Percentiles rank a stretch among this genome's conserved stretches.
Conservation (phyloP, 1,284 basidiomycete species). For the Austroboletus rostrupii region DNA sequence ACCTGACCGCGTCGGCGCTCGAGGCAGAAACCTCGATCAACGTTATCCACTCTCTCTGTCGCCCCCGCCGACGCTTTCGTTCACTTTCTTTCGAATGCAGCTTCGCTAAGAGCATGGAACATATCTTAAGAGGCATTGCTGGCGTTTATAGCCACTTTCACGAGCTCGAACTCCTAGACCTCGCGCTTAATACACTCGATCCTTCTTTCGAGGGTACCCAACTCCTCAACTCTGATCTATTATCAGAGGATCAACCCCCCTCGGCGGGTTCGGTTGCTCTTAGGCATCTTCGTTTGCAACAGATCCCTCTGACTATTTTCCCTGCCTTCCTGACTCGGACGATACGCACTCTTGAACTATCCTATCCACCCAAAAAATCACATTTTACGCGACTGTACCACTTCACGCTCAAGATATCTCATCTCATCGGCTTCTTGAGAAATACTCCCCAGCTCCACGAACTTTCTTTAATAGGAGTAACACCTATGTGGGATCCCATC, state of each 20-base stretch:
- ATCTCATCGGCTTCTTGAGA: constrained; percentile 35
- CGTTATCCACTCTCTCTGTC: constrained; percentile 22
- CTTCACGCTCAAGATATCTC: constrained; percentile 34
- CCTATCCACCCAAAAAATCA: constrained; percentile 32
- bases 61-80: constrained; percentile 29
- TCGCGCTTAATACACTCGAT: constrained; percentile 30
- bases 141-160: constrained; percentile 25
- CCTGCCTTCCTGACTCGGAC: constrained; percentile 34
- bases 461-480: constrained; percentile 39
- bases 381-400: constrained; percentile 17
- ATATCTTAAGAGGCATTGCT: constrained; percentile 18
- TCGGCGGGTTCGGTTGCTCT: constrained; percentile 19
- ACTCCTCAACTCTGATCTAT: constrained; percentile 22
- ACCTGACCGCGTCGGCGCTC: constrained; percentile 2
- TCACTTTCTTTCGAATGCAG: constrained; percentile 35
- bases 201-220: constrained; percentile 24
- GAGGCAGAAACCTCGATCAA: constrained; percentile 18
- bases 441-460: constrained; percentile 39
- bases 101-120: constrained; percentile 27
- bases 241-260: constrained; percentile 13
- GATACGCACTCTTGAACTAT: constrained; percentile 39
- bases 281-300: constrained; percentile 36
- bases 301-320: constrained; percentile 38
- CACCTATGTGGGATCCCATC: constrained; percentile 37
- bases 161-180: constrained; percentile 30